phyloP scores from a whole-genome alignment of 257 asterid genomes.

The Lycium barbarum region DNA sequence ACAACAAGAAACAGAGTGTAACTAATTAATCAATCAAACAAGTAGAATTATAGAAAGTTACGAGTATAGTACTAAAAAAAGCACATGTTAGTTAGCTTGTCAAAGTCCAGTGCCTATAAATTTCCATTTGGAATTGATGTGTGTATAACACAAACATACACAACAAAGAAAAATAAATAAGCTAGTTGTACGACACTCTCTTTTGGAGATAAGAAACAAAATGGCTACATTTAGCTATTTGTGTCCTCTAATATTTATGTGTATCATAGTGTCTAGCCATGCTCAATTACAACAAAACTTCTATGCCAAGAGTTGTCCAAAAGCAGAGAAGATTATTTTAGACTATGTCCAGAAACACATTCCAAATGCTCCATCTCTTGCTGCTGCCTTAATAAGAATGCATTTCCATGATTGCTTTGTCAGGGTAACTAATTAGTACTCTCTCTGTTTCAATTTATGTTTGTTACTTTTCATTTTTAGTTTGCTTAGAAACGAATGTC shows the following conservation, averaged over 20 bases:
- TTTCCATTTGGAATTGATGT: background rate
- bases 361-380: constrained; percentile 31
- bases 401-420: constrained; percentile 52
- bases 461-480: background rate
- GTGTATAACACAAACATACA: background rate
- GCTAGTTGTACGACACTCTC: background rate
- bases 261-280: background rate
- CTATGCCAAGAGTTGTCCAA: constrained; percentile 27
- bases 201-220: constrained; percentile 14
- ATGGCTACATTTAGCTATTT: background rate
- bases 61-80: too few species aligned
- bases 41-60: too few species aligned
- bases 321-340: constrained; percentile 36
- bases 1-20: background rate
- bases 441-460: background rate
- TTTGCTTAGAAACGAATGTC: background rate
- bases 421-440: constrained; percentile 19
- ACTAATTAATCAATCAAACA: background rate
- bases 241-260: background rate
- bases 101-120: background rate
- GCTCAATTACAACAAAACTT: constrained; percentile 18
- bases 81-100: background rate
- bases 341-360: constrained; percentile 21
- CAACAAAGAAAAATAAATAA: background rate
- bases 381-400: constrained; percentile 45